phyloP scores from a whole-genome alignment of 2,329 filamentous ascomycete species.

The Fusarium phyllophilum region DNA sequence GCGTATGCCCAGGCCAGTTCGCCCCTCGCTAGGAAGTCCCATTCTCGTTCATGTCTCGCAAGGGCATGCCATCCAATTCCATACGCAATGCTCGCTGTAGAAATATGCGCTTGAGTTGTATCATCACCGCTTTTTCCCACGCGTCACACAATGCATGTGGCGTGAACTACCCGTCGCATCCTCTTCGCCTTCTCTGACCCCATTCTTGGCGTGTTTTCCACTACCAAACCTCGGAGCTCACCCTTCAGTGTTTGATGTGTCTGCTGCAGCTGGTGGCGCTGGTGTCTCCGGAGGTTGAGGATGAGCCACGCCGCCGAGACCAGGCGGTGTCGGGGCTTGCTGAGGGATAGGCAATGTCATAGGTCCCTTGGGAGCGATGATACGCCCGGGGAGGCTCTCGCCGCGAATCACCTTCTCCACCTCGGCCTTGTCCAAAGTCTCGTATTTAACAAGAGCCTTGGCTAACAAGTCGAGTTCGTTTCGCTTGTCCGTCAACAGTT shows the following conservation, averaged over 20 bases:
- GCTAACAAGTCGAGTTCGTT: constrained; percentile 89
- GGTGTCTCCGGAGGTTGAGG: constrained; percentile 49
- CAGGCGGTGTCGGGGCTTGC: constrained; percentile 49
- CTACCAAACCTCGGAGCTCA: constrained; percentile 21
- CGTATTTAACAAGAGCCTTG: constrained; percentile 90
- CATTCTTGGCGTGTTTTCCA: not conserved
- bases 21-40: constrained; percentile 17
- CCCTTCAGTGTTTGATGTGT: constrained; percentile 40
- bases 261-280: constrained; percentile 49
- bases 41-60: constrained; percentile 17
- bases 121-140: constrained; percentile 22
- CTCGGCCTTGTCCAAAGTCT: constrained; percentile 88
- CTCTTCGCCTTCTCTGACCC: not conserved
- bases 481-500: constrained; percentile 77
- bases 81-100: constrained; percentile 31
- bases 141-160: constrained; percentile 3
- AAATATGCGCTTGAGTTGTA: constrained; percentile 30
- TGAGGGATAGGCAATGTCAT: constrained; percentile 52
- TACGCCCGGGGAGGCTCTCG: constrained; percentile 78
- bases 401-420: constrained; percentile 91
- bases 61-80: constrained; percentile 22
- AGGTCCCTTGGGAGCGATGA: constrained; percentile 63
- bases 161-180: constrained; percentile 13
- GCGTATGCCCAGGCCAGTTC: constrained; percentile 16
- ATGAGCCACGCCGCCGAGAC: constrained; percentile 48